A percentile compares a stretch with the other conserved stretches of the same genome.
phyloP scores from a whole-genome alignment of 164 flowering plant species.

The Liquidambar formosana region DNA sequence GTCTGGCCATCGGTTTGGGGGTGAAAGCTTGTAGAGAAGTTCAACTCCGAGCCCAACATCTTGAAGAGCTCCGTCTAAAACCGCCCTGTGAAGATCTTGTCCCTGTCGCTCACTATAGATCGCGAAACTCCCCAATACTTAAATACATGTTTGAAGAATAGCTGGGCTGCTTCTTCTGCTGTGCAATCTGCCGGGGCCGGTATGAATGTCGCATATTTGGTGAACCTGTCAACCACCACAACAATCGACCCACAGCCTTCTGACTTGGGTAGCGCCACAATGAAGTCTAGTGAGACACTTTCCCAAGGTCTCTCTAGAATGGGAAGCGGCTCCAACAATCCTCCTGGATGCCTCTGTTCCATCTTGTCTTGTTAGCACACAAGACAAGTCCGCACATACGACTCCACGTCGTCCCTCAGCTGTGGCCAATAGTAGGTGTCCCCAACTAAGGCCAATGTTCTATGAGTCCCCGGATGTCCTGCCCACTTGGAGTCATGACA shows the following conservation, averaged over 20 bases:
- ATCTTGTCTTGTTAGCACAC: conserved; percentile 14
- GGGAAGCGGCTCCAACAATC: conserved; percentile 5
- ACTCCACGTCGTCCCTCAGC: not conserved
- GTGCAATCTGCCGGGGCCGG: not conserved
- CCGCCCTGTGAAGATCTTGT: not conserved
- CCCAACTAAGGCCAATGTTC: too few species aligned
- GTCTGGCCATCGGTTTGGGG: not conserved
- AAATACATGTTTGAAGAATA: not conserved
- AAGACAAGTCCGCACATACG: not conserved
- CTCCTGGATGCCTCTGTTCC: not conserved
- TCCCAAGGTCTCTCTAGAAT: not conserved
- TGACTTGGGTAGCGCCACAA: not conserved
- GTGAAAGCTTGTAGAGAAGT: conserved; percentile 1
- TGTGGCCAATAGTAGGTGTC: too few species aligned
- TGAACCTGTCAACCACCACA: not conserved
- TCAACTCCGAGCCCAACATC: conserved; percentile 1
- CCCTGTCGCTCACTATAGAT: not conserved
- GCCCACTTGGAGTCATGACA: conserved; percentile 8
- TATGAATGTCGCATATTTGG: not conserved
- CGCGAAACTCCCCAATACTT: not conserved
- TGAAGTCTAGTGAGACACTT: conserved; percentile 3
- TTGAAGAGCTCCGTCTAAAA: conserved; percentile 7
- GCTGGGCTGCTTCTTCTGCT: not conserved
- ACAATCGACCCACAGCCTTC: not conserved
- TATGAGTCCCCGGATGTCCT: not conserved